Evolutionary conservation across 2,329 filamentous ascomycete species (phyloP), one percentile per base, ranked within the genome.

Genomic region (Fusarium acutatum): DNA sequence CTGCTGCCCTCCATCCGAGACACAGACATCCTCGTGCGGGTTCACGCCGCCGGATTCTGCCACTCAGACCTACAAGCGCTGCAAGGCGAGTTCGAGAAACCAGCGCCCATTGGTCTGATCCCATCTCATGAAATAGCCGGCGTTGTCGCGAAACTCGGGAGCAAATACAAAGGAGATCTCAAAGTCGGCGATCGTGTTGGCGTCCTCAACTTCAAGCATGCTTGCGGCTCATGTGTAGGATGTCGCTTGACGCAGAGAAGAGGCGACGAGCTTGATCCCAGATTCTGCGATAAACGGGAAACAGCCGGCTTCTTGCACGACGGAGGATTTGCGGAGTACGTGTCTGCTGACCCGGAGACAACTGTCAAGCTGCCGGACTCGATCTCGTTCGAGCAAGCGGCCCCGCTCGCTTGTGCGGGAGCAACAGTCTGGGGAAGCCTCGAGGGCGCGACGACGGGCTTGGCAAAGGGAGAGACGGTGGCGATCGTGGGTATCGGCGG

Each of bases 301-400:
- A 67, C 64, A 26, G 60, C 60, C n/a, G 64, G 64, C 2, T 67
- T 67, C 37, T 40, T 67, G 12, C 64, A 66, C 5, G 61, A 67
- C 12, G 61, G 64, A 13, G 64, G 61, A 0, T 67, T 67, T 24
- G 64, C 64, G 14, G 64, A 66, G 30, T 67, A 59, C 14, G 44
- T 20, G 3, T 50, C 60, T 44, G 61, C 64, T 9, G 64, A 67
- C 2, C 64, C 64, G 0, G 50, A 50, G 30, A 67, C 61, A 1
- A 66, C 32, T 0, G 61, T 67, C 17, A 66, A 17, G 2, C n/a
- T 67, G 0, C 38, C 61, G 10, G 60, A 35, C 11, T 7, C 32
- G 7, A 59, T 67, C 6, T 66, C 61, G 20, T 66, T 67, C 3
- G 32, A 59, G 20, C 61, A 67, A 32, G 64, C 64, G 5, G 64